Conservation (phyloP, 1,139 yeast genomes). For the Zygoascus sp. region DNA sequence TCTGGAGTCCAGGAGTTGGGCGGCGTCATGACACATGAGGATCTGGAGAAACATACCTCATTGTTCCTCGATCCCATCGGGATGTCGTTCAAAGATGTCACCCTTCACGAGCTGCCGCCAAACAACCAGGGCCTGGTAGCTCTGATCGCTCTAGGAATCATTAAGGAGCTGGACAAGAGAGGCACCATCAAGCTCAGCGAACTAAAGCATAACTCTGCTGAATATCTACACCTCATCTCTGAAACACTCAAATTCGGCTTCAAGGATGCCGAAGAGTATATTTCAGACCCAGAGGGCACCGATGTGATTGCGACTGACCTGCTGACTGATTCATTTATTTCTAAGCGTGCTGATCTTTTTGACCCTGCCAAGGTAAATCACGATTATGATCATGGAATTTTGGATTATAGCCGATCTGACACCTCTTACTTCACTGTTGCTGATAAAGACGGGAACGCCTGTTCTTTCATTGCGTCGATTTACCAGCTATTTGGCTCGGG, state of each 20-base stretch:
- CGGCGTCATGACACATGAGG: conserved; percentile 54
- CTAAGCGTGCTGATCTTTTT: conserved; percentile 48
- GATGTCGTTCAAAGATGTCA: conserved; percentile 40
- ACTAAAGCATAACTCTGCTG: conserved; percentile 63
- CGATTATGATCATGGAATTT: conserved; percentile 50
- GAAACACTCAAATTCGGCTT: conserved; percentile 72
- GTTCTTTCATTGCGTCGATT: conserved; percentile 75
- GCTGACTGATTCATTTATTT: conserved; percentile 42
- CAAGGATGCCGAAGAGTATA: conserved; percentile 71
- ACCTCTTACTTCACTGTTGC: conserved; percentile 71
- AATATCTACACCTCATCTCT: conserved; percentile 62
- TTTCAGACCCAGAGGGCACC: conserved; percentile 46
- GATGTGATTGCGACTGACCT: conserved; percentile 40
- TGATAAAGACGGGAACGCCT: conserved; percentile 72
- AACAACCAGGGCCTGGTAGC: conserved; percentile 80
- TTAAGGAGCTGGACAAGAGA: conserved; percentile 46
- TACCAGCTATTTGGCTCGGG: conserved; percentile 71
- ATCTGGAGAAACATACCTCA: conserved; percentile 53
- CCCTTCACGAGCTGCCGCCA: conserved; percentile 75
- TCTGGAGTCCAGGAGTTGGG: conserved; percentile 48
- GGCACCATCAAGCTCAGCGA: conserved; percentile 44
- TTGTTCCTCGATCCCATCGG: conserved; percentile 59
- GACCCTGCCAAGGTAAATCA: conserved; percentile 39
- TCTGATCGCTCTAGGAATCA: conserved; percentile 59
- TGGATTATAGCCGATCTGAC: conserved; percentile 63